Percentiles rank a stretch among this genome's conserved stretches.
These are phyloP conservation scores for Trichosphaerium sp. DNA, from an alignment of 78 protist species.

Conservation along the genomic window DNA sequence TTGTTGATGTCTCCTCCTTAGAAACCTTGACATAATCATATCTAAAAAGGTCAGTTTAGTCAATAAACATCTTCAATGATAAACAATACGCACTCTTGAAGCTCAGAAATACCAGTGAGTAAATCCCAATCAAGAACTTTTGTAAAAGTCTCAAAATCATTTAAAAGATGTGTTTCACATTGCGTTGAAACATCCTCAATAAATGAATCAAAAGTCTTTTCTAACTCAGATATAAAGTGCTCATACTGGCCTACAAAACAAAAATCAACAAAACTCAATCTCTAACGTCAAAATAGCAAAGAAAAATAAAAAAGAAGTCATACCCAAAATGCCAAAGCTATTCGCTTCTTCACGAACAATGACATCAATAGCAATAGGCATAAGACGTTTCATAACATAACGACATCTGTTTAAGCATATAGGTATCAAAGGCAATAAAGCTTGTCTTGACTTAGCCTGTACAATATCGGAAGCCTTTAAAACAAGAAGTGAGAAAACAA, in stretches of 20 bases:
- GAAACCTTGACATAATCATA: no score
- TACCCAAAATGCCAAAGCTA: not conserved
- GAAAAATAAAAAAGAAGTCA: conserved; percentile 5
- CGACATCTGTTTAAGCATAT: conserved; percentile 19
- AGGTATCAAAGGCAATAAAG: conserved; percentile 35
- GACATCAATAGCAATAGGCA: conserved; percentile 23
- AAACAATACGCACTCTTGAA: conserved; percentile 30
- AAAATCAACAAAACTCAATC: no score
- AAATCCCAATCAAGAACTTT: conserved; percentile 64
- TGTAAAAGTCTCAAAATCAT: conserved; percentile 63
- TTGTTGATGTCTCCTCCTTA: not conserved
- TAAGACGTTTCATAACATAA: conserved; percentile 34
- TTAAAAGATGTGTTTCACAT: conserved; percentile 17
- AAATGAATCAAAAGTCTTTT: conserved; percentile 4
- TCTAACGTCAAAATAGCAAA: conserved; percentile 26
- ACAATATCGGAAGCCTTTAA: not conserved
- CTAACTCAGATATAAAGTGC: not conserved
- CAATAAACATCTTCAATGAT: not conserved
- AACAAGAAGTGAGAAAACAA: not conserved
- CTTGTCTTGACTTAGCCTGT: no score
- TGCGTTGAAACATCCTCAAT: conserved; percentile 29
- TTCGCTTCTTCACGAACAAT: conserved; percentile 20
- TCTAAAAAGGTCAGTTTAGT: no score
- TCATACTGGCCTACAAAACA: conserved; percentile 7
- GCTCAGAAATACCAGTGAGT: conserved; percentile 2